These are phyloP conservation scores for Ophiostoma australiae DNA, from an alignment of 2,329 filamentous ascomycete species.

Conservation along the genomic window DNA sequence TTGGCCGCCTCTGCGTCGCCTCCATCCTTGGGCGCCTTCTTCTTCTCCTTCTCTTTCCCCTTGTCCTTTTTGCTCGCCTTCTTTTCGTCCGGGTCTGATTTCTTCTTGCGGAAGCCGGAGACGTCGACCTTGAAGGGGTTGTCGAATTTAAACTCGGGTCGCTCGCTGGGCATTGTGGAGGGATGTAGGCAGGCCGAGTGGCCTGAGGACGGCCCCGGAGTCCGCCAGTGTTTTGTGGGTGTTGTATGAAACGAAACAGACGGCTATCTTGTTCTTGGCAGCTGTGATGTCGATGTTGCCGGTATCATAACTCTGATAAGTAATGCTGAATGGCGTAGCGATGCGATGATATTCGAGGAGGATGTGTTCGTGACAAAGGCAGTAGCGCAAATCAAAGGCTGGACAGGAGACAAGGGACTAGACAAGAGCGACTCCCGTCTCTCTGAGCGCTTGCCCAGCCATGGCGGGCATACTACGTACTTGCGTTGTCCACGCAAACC, in stretches of 20 bases:
- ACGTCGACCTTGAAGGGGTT: conserved; percentile 18
- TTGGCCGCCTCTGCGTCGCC: background rate
- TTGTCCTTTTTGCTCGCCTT: background rate
- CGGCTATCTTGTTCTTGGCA: background rate
- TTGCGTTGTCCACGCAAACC: background rate
- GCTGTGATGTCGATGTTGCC: background rate
- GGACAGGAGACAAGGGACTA: background rate
- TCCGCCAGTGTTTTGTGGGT: background rate
- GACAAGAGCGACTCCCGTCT: background rate
- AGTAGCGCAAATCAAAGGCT: background rate
- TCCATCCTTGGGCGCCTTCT: conserved; percentile 6
- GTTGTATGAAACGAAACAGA: background rate
- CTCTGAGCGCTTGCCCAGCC: background rate
- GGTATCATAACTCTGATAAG: background rate
- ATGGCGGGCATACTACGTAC: background rate
- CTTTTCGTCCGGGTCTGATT: background rate
- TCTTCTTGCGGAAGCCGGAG: background rate
- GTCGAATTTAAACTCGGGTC: conserved; percentile 11
- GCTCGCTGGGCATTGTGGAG: conserved; percentile 15
- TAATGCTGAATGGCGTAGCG: background rate
- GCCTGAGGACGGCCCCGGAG: conserved; percentile 4
- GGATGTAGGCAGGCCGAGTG: background rate
- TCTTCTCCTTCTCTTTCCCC: background rate
- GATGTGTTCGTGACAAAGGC: background rate
- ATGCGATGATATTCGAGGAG: background rate